A percentile compares a stretch with the other conserved stretches of the same genome.
Evolutionary conservation across 352 stramenopile species (phyloP).

Genomic region (Phytophthora hybrid): DNA sequence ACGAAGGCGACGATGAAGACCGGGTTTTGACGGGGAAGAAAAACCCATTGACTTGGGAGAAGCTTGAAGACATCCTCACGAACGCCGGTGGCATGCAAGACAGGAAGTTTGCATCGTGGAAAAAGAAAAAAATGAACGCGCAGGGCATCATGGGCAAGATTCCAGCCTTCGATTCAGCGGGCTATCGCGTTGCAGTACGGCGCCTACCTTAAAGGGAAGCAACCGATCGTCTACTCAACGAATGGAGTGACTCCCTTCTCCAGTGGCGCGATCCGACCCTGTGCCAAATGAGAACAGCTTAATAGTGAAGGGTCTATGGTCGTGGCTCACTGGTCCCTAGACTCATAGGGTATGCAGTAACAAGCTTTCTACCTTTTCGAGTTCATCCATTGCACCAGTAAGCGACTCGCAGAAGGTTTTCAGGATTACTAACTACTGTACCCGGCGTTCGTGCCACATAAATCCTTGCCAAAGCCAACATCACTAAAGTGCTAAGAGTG

Average conservation of each 20-base stretch:
- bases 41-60: background rate
- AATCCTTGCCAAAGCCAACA: too few species aligned
- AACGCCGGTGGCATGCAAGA: background rate
- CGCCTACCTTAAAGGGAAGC: background rate
- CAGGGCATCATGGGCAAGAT: background rate
- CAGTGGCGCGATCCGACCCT: background rate
- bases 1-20: background rate
- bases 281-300: background rate
- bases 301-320: too few species aligned
- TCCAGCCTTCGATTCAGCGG: background rate
- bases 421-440: too few species aligned
- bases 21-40: background rate
- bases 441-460: too few species aligned
- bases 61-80: background rate
- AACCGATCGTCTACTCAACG: background rate
- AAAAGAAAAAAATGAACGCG: background rate
- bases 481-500: too few species aligned
- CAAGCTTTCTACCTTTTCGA: too few species aligned
- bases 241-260: background rate
- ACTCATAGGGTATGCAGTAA: too few species aligned
- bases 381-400: too few species aligned
- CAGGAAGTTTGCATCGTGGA: background rate
- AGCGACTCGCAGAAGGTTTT: too few species aligned
- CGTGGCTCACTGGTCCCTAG: too few species aligned
- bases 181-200: background rate